Conservation (phyloP, 345 rosid genomes). For the Corchorus capsularis region DNA sequence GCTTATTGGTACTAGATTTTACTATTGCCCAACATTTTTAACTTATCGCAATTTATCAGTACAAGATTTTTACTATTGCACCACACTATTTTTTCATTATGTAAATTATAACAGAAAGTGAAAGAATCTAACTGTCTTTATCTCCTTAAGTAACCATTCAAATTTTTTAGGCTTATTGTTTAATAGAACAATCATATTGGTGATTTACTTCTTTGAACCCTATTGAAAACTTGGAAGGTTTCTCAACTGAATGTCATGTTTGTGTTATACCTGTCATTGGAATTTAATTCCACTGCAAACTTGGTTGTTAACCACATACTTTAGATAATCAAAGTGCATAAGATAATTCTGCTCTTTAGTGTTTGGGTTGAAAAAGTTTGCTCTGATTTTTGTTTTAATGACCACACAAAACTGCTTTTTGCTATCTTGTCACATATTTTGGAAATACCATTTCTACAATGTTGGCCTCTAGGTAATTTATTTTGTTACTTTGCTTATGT, state of each 20-base stretch:
- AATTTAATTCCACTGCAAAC: not conserved
- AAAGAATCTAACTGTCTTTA: not conserved
- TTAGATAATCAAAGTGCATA: not conserved
- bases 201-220: not conserved
- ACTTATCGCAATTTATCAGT: too few relatives aligned
- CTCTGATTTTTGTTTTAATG: not conserved
- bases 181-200: not conserved
- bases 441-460: not conserved
- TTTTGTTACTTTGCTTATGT: not conserved
- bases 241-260: not conserved
- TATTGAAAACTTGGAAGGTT: not conserved
- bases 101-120: too few relatives aligned
- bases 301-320: not conserved
- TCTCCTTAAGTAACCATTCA: not conserved
- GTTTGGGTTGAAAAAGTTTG: not conserved
- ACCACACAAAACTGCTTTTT: not conserved
- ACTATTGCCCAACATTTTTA: not conserved
- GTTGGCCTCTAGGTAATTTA: not conserved
- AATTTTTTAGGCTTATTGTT: not conserved
- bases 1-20: not conserved
- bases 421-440: not conserved
- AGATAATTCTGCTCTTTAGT: not conserved
- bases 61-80: not conserved
- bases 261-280: not conserved
- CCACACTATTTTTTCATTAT: not conserved